These are phyloP conservation scores for Parmelia sp. DNA, from an alignment of 495 filamentous ascomycete species.

Conservation along the genomic window DNA sequence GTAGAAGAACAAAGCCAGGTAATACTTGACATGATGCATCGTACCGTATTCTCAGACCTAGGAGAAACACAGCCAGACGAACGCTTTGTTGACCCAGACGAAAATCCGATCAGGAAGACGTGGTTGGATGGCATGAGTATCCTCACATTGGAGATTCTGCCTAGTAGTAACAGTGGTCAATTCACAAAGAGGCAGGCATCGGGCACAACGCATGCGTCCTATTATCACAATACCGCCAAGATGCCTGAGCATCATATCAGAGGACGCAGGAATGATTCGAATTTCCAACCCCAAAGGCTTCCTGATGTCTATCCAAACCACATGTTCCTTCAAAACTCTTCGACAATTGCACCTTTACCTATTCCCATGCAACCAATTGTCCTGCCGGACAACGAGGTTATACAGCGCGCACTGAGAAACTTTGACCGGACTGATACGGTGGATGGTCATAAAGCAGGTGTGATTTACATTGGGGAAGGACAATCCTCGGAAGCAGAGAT, in stretches of 20 bases:
- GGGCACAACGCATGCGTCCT: slow-evolving; percentile 69
- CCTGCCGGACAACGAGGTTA: slow-evolving; percentile 74
- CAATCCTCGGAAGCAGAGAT: slow-evolving; percentile 79
- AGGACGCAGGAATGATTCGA: slow-evolving; percentile 39
- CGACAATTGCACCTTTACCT: slow-evolving; percentile 60
- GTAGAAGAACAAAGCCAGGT: slow-evolving; percentile 91
- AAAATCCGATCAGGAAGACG: slow-evolving; percentile 68
- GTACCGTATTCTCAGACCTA: slow-evolving; percentile 78
- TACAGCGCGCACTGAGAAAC: slow-evolving; percentile 63
- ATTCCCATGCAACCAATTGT: slow-evolving; percentile 65
- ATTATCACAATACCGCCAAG: slow-evolving; percentile 63
- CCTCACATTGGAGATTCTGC: slow-evolving; percentile 75
- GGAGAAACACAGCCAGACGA: slow-evolving; percentile 58
- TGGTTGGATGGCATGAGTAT: slow-evolving; percentile 88
- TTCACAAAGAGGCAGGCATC: slow-evolving; percentile 80
- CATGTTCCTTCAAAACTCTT: slow-evolving; percentile 66
- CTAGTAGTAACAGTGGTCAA: slow-evolving; percentile 65
- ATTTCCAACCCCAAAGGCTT: slow-evolving; percentile 39
- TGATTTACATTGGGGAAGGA: slow-evolving; percentile 82
- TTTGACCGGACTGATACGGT: slow-evolving; percentile 89
- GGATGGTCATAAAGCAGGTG: slow-evolving; percentile 90
- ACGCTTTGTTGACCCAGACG: slow-evolving; percentile 51
- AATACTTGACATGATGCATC: slow-evolving; percentile 93
- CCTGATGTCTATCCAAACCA: slow-evolving; percentile 69
- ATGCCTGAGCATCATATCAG: slow-evolving; percentile 61